Evolutionary conservation across 371 early-diverging fungal species (phyloP), one percentile per base, ranked within the genome.

Genomic region (Cokeromyces recurvatus): DNA sequence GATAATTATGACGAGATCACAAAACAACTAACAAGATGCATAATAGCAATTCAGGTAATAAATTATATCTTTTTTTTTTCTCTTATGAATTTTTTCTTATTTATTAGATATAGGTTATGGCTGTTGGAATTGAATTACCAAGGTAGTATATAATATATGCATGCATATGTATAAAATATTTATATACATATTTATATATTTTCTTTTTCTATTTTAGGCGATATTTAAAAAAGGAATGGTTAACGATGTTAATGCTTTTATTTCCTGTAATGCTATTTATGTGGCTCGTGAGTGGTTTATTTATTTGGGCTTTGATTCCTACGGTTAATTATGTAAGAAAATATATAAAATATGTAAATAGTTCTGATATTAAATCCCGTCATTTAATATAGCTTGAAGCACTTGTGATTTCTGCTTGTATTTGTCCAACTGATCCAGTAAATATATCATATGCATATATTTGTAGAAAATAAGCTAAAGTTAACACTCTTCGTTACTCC

Each of bases 361-460:
- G n/a, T n/a, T n/a, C n/a, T n/a, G n/a, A n/a, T n/a, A n/a, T n/a
- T n/a, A n/a, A n/a, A n/a, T n/a, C n/a, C n/a, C n/a, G n/a, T n/a
- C n/a, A n/a, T n/a, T n/a, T n/a, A n/a, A n/a, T n/a, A n/a, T n/a
- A n/a, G n/a, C n/a, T n/a, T 25, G 79, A 88, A 46, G 67, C 85
- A 1, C 67, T 94, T 35, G 73, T 92, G 6, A 75, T 97, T 49
- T 92, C 89, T 12, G 90, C 95, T 0, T 92, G 93, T 50, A 66
- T 94, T 5, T 89, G 95, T 6, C 97, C 97, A 1, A 99, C 98
- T 0, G 98, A 99, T 75, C 97, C 98, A 2, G 94, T 80, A 71
- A 58, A 65, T n/a, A n/a, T 8, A 8, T 29, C 29, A 29, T 8
- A 29, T 29, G 11, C 29, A 5, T 8, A 11, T 8, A 29, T 19